These are phyloP conservation scores for Apiospora hydei DNA, from an alignment of 2,329 filamentous ascomycete genomes.

Conservation along the genomic window DNA sequence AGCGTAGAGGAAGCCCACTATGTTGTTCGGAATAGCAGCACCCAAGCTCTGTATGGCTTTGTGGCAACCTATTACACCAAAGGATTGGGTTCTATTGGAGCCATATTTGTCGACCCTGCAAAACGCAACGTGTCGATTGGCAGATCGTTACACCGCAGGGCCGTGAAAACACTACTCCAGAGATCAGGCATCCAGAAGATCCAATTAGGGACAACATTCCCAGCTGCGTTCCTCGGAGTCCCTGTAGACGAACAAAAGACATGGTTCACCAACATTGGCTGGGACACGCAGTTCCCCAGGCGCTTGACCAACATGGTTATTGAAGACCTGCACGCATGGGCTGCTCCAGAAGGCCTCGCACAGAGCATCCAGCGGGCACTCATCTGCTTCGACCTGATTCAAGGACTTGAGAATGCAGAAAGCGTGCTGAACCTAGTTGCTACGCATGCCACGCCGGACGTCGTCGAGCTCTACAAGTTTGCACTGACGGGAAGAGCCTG, in stretches of 20 bases:
- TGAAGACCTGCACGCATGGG: constrained; percentile 75
- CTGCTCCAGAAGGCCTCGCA: constrained; percentile 77
- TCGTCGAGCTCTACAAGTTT: constrained; percentile 80
- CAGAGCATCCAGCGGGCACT: constrained; percentile 76
- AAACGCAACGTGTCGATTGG: constrained; percentile 91
- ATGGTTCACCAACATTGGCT: constrained; percentile 91
- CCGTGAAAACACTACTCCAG: constrained; percentile 76
- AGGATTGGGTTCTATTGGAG: constrained; percentile 76
- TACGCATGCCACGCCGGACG: constrained; percentile 76
- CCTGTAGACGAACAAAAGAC: constrained; percentile 69
- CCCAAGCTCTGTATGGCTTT: constrained; percentile 89
- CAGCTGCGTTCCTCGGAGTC: constrained; percentile 86
- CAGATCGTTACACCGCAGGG: constrained; percentile 85
- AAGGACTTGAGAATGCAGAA: constrained; percentile 78
- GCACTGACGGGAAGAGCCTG: constrained; percentile 77
- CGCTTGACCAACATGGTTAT: constrained; percentile 74
- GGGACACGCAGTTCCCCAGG: constrained; percentile 73
- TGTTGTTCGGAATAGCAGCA: constrained; percentile 93
- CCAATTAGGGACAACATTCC: constrained; percentile 81
- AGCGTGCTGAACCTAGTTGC: constrained; percentile 78
- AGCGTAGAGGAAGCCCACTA: constrained; percentile 84
- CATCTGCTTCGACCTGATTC: constrained; percentile 83
- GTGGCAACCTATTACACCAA: constrained; percentile 86
- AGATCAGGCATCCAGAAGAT: constrained; percentile 77
- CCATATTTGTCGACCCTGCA: constrained; percentile 87